These are phyloP conservation scores for Olyra latifolia DNA, from an alignment of 176 grass and related monocot species.

Conservation along the genomic window DNA sequence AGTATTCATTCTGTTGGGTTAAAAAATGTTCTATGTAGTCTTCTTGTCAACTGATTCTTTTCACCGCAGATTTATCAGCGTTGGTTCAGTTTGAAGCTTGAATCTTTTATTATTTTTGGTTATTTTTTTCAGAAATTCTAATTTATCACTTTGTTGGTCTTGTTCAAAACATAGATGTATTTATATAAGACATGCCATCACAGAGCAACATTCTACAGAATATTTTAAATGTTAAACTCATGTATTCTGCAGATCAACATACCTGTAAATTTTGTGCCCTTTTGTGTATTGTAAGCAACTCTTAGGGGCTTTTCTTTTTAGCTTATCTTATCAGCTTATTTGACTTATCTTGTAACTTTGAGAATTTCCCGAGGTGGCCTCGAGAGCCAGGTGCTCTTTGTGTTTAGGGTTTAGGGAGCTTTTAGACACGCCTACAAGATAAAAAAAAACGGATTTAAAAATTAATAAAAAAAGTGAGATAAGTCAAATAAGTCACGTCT, in stretches of 20 bases:
- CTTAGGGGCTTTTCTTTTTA: no score
- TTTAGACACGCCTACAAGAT: no score
- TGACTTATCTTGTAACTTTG: no score
- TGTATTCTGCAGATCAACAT: not conserved
- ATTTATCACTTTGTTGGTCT: not conserved
- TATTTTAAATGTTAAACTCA: not conserved
- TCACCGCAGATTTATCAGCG: not conserved
- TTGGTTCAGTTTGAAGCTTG: not conserved
- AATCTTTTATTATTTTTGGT: not conserved
- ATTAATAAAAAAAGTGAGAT: no score
- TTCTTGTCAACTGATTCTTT: conserved; percentile 11
- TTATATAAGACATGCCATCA: not conserved
- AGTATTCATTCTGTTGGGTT: not conserved
- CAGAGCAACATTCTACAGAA: not conserved
- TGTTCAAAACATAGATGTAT: not conserved
- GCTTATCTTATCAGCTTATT: no score
- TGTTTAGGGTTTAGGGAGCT: no score
- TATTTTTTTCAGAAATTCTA: not conserved
- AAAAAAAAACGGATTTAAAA: no score
- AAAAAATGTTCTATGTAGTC: not conserved
- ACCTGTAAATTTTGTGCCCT: not conserved
- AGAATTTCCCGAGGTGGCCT: no score
- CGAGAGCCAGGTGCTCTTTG: no score
- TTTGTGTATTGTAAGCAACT: not conserved
- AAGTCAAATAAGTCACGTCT: no score